Evolutionary conservation across 1,284 basidiomycete genomes (phyloP).

Genomic region (Athelia psychrophila): DNA sequence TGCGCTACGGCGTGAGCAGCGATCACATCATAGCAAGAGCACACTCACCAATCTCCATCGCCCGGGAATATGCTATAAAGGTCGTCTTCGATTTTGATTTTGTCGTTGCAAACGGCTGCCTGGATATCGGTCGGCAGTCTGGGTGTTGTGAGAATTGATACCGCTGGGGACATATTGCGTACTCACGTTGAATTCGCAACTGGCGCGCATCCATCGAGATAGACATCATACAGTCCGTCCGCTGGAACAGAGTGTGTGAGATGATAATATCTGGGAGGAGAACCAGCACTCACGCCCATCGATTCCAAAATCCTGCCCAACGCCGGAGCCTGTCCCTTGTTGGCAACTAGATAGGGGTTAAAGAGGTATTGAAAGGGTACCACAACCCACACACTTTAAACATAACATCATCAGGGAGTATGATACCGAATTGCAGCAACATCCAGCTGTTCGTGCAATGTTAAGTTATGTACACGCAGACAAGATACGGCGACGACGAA

Average conservation of each 20-base stretch:
- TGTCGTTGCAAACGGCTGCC: slow-evolving; percentile 10
- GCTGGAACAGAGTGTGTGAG: slow-evolving; percentile 5
- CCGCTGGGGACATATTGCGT: not conserved
- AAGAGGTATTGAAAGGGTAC: not conserved
- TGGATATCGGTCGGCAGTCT: slow-evolving; percentile 11
- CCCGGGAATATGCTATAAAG: slow-evolving; percentile 10
- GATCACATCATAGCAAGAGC: no score
- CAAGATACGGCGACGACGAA: slow-evolving; percentile 2
- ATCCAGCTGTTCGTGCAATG: slow-evolving; percentile 6
- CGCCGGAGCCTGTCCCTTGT: slow-evolving; percentile 4
- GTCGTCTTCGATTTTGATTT: slow-evolving; percentile 12
- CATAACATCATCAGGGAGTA: slow-evolving; percentile 20
- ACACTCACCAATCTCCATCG: slow-evolving; percentile 11
- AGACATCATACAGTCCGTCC: not conserved
- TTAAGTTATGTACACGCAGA: not conserved
- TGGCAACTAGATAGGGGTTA: slow-evolving; percentile 9
- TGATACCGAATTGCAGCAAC: slow-evolving; percentile 19
- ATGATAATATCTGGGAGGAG: not conserved
- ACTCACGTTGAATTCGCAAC: not conserved
- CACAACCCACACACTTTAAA: slow-evolving; percentile 12
- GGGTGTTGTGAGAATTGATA: not conserved
- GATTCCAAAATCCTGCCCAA: slow-evolving; percentile 4
- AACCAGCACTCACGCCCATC: not conserved
- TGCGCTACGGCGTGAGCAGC: no score
- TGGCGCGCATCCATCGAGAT: not conserved